A percentile compares a stretch with the other conserved stretches of the same genome.
phyloP scores from a whole-genome alignment of 345 rosid genomes.

The Eucalyptus leucophloia region DNA sequence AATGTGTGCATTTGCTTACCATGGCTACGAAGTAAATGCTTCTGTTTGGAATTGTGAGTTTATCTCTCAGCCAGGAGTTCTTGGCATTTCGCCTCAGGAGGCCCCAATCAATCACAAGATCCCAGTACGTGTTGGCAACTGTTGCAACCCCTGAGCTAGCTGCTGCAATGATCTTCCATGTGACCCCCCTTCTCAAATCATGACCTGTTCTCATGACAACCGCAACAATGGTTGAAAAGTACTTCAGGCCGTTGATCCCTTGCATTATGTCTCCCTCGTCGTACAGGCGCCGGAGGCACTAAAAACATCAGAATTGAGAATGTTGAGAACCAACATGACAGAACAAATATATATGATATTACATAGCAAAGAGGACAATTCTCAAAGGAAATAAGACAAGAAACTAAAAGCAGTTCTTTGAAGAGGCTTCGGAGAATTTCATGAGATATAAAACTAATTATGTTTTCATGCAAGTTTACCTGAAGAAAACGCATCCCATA shows the following conservation, averaged over 20 bases:
- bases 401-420: not conserved
- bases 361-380: not conserved
- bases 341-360: not conserved
- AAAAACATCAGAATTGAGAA: not conserved
- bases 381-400: not conserved
- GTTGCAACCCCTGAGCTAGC: constrained; percentile 45
- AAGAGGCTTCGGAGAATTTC: not conserved
- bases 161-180: constrained; percentile 38
- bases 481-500: constrained; percentile 63
- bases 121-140: constrained; percentile 55
- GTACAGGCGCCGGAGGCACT: constrained; percentile 50
- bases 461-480: constrained; percentile 10
- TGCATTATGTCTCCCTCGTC: constrained; percentile 45
- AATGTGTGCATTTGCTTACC: constrained; percentile 14
- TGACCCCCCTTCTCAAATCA: constrained; percentile 8
- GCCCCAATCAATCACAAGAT: constrained; percentile 69
- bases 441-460: not conserved
- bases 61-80: constrained; percentile 82
- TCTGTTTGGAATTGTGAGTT: constrained; percentile 34
- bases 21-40: constrained; percentile 62
- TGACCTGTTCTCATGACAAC: constrained; percentile 35
- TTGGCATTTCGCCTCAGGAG: constrained; percentile 39
- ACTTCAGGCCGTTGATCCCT: constrained; percentile 32
- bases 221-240: constrained; percentile 49
- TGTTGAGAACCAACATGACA: not conserved